phyloP scores from a whole-genome alignment of 371 early-diverging fungal species.

The Blakeslea trispora region DNA sequence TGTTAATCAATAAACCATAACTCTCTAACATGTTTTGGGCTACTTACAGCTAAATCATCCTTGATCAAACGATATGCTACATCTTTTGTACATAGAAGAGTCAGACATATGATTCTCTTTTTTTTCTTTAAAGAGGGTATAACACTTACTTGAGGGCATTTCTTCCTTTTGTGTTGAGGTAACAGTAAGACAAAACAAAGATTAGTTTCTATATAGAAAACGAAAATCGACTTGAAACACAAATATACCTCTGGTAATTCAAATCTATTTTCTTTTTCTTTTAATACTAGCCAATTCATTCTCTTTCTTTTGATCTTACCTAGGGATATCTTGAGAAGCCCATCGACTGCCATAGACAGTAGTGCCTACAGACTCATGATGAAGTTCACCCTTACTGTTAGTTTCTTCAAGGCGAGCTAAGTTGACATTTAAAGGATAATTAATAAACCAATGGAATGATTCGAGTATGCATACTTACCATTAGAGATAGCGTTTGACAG shows the following conservation, averaged over 20 bases:
- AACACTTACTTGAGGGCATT: constrained; percentile 45
- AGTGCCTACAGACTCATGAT: constrained; percentile 28
- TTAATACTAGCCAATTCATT: no score
- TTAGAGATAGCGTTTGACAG: constrained; percentile 34
- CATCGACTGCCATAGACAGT: constrained; percentile 47
- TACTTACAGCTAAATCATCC: constrained; percentile 49
- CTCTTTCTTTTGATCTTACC: constrained; percentile 24
- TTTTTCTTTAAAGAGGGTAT: background rate
- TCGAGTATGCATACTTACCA: constrained; percentile 14
- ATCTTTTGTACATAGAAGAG: constrained; percentile 21
- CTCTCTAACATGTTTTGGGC: background rate
- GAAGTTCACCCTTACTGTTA: constrained; percentile 22
- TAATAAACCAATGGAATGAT: background rate
- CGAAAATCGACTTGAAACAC: background rate
- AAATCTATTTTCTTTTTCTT: constrained; percentile 23
- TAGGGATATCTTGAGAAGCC: constrained; percentile 44
- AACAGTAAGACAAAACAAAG: constrained; percentile 2
- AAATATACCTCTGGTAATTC: constrained; percentile 43
- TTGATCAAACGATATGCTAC: constrained; percentile 49
- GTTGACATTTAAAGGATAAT: background rate
- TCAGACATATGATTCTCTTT: no score
- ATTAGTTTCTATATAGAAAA: background rate
- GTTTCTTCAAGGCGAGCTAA: constrained; percentile 33
- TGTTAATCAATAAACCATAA: no score
- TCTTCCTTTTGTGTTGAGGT: constrained; percentile 28